Percentiles rank a stretch among this genome's conserved stretches.
phyloP scores from a whole-genome alignment of 805 yeast species.

The Yarrowia sp. region DNA sequence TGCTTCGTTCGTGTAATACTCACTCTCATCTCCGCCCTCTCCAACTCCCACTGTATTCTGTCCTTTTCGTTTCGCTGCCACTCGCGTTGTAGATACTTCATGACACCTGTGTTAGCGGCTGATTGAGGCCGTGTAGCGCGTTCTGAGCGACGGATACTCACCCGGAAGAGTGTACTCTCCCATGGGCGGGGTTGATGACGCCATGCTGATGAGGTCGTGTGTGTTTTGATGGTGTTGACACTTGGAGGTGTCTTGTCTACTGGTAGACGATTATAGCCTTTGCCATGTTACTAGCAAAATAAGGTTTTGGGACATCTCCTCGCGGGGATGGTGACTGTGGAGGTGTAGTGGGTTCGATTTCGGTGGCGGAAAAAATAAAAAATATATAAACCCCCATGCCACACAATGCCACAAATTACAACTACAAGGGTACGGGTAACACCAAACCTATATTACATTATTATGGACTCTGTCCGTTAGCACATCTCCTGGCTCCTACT shows the following conservation, averaged over 20 bases:
- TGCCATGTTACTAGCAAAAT: neutral
- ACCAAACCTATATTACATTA: slow-evolving; percentile 26
- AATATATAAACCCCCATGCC: neutral
- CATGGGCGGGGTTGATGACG: slow-evolving; percentile 29
- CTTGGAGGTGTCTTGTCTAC: neutral
- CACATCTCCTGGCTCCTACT: neutral
- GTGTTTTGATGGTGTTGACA: neutral
- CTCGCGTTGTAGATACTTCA: slow-evolving; percentile 61
- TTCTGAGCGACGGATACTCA: slow-evolving; percentile 26
- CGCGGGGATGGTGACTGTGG: neutral
- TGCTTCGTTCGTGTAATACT: slow-evolving; percentile 24
- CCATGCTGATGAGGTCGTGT: slow-evolving; percentile 19
- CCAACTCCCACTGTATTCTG: slow-evolving; percentile 59
- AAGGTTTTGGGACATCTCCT: neutral
- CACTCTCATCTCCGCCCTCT: slow-evolving; percentile 58
- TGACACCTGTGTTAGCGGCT: slow-evolving; percentile 47
- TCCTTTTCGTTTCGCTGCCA: slow-evolving; percentile 62
- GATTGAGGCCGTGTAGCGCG: neutral
- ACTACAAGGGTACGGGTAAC: no score
- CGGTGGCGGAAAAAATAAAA: neutral
- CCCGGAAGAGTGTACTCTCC: slow-evolving; percentile 41
- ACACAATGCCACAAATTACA: neutral
- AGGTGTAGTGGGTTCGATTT: neutral
- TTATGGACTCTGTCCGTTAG: slow-evolving; percentile 3
- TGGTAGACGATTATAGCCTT: neutral